Percentiles rank a stretch among this genome's conserved stretches.
Conservation (phyloP, 2,329 filamentous ascomycete species). For the Mycogone perniciosa region DNA sequence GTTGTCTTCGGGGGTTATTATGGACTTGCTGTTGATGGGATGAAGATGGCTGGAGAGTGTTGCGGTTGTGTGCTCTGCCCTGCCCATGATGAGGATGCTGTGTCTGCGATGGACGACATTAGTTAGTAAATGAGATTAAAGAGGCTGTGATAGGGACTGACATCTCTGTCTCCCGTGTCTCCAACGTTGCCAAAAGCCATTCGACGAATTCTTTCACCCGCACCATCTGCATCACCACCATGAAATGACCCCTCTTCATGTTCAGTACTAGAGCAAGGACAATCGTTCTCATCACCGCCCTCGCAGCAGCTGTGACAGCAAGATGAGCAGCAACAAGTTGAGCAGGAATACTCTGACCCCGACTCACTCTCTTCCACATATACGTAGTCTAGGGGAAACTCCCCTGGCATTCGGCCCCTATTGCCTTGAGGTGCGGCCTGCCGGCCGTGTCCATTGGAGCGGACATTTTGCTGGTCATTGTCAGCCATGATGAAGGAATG, state of each 20-base stretch:
- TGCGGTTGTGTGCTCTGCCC: no score
- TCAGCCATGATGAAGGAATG: not conserved
- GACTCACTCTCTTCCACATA: conserved; percentile 3
- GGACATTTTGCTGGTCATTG: not conserved
- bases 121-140: no score
- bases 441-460: no score
- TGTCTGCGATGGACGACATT: no score
- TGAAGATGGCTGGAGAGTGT: not conserved
- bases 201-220: not conserved
- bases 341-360: conserved; percentile 6
- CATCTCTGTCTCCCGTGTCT: no score
- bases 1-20: not conserved
- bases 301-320: conserved; percentile 3
- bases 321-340: conserved; percentile 5
- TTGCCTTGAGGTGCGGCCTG: not conserved
- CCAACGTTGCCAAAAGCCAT: no score
- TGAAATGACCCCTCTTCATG: not conserved
- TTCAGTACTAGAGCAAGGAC: not conserved
- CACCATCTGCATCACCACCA: not conserved
- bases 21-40: not conserved
- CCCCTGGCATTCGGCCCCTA: not conserved
- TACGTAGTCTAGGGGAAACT: not conserved
- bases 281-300: not conserved
- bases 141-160: no score
- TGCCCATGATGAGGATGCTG: no score